Percentiles rank a stretch among this genome's conserved stretches.
These are phyloP conservation scores for Macaranga tanarius DNA, from an alignment of 441 rosid species.

Conservation along the genomic window DNA sequence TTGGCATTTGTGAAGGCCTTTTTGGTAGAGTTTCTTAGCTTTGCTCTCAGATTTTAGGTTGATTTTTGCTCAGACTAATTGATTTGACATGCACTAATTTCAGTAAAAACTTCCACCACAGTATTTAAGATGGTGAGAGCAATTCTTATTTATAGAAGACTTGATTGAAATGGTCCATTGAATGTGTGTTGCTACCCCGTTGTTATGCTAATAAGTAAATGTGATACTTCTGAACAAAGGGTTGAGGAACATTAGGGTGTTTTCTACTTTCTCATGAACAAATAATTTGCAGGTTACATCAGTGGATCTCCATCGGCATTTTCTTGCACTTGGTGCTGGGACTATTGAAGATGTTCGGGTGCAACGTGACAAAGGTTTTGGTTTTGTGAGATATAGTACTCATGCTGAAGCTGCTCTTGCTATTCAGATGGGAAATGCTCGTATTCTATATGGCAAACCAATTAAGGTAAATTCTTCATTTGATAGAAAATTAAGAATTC, in stretches of 20 bases:
- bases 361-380: slow-evolving; percentile 85
- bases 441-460: slow-evolving; percentile 62
- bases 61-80: background rate
- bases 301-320: slow-evolving; percentile 63
- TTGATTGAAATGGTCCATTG: background rate
- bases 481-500: background rate
- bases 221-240: background rate
- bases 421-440: slow-evolving; percentile 75
- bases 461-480: slow-evolving; percentile 48
- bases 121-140: too few relatives aligned
- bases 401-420: slow-evolving; percentile 81
- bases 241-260: background rate
- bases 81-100: too few relatives aligned
- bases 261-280: slow-evolving; percentile 6
- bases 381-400: slow-evolving; percentile 71
- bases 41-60: background rate
- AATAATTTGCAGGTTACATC: slow-evolving; percentile 58
- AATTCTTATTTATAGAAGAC: background rate
- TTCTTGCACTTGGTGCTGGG: slow-evolving; percentile 67
- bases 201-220: background rate
- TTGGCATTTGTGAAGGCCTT: background rate
- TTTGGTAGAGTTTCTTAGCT: background rate
- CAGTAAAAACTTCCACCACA: too few relatives aligned
- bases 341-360: slow-evolving; percentile 77
- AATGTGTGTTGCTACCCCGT: too few relatives aligned